phyloP scores from a whole-genome alignment of 768 basidiomycete species.

The Thelephora ganbajun region DNA sequence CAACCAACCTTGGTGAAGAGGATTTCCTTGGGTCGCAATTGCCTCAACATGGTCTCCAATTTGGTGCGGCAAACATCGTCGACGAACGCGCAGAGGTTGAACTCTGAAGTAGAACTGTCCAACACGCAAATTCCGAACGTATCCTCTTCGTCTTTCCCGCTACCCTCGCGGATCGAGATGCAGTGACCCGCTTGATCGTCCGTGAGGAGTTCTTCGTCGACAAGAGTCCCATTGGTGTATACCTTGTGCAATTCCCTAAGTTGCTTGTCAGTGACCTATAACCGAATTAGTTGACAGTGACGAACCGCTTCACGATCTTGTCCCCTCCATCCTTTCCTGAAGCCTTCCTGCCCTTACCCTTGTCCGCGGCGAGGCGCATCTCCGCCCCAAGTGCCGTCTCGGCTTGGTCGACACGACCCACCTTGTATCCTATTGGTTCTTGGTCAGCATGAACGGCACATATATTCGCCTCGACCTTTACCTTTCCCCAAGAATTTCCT shows the following conservation, averaged over 20 bases:
- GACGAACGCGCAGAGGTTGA: constrained; percentile 78
- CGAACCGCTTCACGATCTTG: constrained; percentile 58
- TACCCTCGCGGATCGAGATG: constrained; percentile 66
- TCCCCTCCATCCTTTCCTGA: constrained; percentile 16
- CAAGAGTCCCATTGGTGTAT: constrained; percentile 90
- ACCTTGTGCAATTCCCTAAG: constrained; percentile 75
- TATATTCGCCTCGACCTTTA: constrained; percentile 9
- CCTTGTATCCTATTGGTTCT: constrained; percentile 57
- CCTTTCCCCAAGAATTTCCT: constrained; percentile 81
- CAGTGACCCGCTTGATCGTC: constrained; percentile 96
- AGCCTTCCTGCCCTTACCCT: constrained; percentile 34
- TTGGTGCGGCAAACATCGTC: constrained; percentile 90
- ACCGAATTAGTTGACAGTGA: constrained; percentile 43
- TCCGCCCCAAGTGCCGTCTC: constrained; percentile 97
- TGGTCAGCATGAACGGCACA: background rate
- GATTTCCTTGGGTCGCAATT: constrained; percentile 84
- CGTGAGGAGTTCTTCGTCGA: constrained; percentile 76
- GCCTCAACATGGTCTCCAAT: constrained; percentile 86
- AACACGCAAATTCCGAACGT: constrained; percentile 83
- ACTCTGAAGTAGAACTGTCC: constrained; percentile 92
- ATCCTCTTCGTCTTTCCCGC: constrained; percentile 27
- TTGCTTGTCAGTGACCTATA: background rate
- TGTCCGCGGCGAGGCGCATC: constrained; percentile 77
- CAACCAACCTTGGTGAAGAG: constrained; percentile 68
- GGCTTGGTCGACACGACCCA: constrained; percentile 91